A percentile compares a stretch with the other conserved stretches of the same genome.
phyloP scores from a whole-genome alignment of 106 monocot genomes.

The Dendrobium officinale region DNA sequence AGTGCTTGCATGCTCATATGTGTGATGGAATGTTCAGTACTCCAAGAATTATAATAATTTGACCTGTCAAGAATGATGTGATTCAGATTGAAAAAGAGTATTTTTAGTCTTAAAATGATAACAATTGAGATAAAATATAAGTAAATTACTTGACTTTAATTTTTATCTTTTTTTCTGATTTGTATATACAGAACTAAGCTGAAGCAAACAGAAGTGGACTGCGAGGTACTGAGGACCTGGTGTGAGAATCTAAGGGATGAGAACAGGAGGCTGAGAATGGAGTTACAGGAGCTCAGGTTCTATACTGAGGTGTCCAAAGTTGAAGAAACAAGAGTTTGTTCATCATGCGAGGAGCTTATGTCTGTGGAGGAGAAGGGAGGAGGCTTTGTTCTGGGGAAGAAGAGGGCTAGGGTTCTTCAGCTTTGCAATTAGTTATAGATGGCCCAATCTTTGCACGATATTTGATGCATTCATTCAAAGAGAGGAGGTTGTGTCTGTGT shows the following conservation, averaged over 20 bases:
- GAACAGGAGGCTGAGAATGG: constrained; percentile 33
- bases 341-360: not conserved
- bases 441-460: no score
- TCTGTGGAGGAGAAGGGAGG: not conserved
- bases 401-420: constrained; percentile 2
- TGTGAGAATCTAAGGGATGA: constrained; percentile 42
- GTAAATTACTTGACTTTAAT: no score
- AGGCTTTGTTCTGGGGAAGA: constrained; percentile 13
- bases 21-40: no score
- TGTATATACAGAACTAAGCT: constrained; percentile 36
- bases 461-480: no score
- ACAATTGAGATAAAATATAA: no score
- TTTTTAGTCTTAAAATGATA: no score
- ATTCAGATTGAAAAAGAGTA: no score
- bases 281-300: constrained; percentile 30
- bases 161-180: not conserved
- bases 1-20: no score
- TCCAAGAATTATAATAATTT: no score
- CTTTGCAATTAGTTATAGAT: not conserved
- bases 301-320: not conserved
- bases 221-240: constrained; percentile 37
- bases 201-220: constrained; percentile 51
- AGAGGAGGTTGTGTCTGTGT: no score
- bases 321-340: not conserved
- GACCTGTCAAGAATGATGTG: no score